Evolutionary conservation across 495 filamentous ascomycete genomes (phyloP).

Genomic region (Choiromyces venosus): DNA sequence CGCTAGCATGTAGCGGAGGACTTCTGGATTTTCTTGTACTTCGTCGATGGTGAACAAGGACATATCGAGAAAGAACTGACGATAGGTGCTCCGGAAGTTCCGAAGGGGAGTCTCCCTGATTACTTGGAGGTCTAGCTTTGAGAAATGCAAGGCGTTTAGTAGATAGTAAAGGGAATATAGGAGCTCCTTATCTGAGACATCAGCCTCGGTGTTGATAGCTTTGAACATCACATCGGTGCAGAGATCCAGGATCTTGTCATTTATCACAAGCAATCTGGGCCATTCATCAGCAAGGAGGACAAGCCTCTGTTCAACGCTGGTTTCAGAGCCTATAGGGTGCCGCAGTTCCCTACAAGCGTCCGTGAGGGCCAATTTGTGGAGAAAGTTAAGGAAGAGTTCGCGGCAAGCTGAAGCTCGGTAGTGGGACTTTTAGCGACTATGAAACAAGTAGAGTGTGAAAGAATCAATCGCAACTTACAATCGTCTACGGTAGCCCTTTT

Average conservation of each 20-base stretch:
- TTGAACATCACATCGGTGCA: background rate
- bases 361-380: background rate
- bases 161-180: background rate
- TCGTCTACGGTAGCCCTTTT: background rate
- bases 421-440: background rate
- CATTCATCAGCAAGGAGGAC: background rate
- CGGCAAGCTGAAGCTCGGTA: background rate
- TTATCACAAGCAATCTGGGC: background rate
- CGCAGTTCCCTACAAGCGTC: background rate
- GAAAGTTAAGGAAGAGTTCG: background rate
- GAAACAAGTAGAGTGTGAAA: background rate
- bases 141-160: background rate
- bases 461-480: background rate
- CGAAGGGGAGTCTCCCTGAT: background rate
- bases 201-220: background rate
- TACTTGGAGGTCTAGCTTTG: background rate
- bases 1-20: background rate
- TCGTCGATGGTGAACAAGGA: background rate
- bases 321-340: background rate
- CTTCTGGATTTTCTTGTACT: background rate
- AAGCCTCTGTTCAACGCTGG: background rate
- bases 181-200: background rate
- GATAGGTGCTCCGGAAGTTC: background rate
- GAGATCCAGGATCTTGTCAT: background rate
- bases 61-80: background rate